phyloP scores from a whole-genome alignment of 2,329 filamentous ascomycete species.

The Cladophialophora chaetospira region DNA sequence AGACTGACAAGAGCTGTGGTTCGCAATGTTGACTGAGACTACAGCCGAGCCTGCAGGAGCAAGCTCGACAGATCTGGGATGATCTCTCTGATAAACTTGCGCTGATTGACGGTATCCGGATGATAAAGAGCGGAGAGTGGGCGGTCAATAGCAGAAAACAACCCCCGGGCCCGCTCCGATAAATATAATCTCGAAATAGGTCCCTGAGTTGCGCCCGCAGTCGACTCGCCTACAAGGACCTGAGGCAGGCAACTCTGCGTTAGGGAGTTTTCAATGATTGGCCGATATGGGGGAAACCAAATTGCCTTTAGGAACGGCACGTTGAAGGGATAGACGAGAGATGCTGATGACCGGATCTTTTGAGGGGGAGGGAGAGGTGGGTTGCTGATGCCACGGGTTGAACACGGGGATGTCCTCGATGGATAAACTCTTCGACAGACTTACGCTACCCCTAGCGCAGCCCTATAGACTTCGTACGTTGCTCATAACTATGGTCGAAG shows the following conservation, averaged over 20 bases:
- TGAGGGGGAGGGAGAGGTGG: constrained; percentile 14
- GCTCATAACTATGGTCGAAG: constrained; percentile 11
- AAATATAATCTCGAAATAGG: constrained; percentile 25
- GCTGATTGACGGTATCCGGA: constrained; percentile 8
- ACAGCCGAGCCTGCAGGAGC: constrained; percentile 27
- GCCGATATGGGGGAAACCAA: constrained; percentile 9
- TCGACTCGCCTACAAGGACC: constrained; percentile 3
- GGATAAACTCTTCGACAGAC: constrained; percentile 23
- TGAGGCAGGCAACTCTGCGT: constrained; percentile 10
- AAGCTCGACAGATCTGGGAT: constrained; percentile 24
- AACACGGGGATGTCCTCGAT: constrained; percentile 17
- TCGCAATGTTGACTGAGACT: constrained; percentile 28
- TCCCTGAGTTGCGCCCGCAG: constrained; percentile 11
- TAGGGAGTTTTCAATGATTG: constrained; percentile 15
- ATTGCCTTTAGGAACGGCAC: constrained; percentile 18
- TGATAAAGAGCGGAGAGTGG: constrained; percentile 17
- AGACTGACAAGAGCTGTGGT: constrained; percentile 20
- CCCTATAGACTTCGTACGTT: constrained; percentile 19
- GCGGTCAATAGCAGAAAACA: constrained; percentile 16
- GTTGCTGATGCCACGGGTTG: constrained; percentile 20
- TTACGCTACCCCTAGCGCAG: constrained; percentile 16
- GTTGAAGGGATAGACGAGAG: constrained; percentile 13
- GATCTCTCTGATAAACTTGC: constrained; percentile 3
- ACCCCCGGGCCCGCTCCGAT: constrained; percentile 20
- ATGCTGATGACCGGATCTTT: constrained; percentile 19